Evolutionary conservation across 352 stramenopile species (phyloP).

Genomic region (Peronospora belbahrii): DNA sequence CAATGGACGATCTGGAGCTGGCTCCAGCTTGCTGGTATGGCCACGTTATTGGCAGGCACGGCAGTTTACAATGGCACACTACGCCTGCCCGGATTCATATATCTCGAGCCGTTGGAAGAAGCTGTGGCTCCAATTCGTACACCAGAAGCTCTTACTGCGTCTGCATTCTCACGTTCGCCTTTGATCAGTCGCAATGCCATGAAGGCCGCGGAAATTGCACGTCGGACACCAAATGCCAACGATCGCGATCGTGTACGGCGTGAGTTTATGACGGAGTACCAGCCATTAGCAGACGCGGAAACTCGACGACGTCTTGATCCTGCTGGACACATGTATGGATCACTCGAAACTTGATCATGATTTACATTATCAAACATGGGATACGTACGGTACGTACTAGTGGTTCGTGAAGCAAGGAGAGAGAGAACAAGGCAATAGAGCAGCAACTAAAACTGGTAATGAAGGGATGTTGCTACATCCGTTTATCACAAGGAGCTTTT

Average conservation of each 20-base stretch:
- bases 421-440: slow-evolving; percentile 14
- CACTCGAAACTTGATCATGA: slow-evolving; percentile 52
- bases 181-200: slow-evolving; percentile 79
- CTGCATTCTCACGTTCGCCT: slow-evolving; percentile 58
- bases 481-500: slow-evolving; percentile 36
- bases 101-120: slow-evolving; percentile 65
- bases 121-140: slow-evolving; percentile 63
- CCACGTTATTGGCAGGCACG: slow-evolving; percentile 90
- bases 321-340: slow-evolving; percentile 72
- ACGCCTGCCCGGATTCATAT: slow-evolving; percentile 68
- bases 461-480: slow-evolving; percentile 1
- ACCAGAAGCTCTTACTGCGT: slow-evolving; percentile 32
- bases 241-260: slow-evolving; percentile 75
- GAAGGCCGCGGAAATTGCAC: slow-evolving; percentile 74
- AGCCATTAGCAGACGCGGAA: slow-evolving; percentile 54
- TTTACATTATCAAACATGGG: slow-evolving; percentile 10
- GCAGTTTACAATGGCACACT: slow-evolving; percentile 94
- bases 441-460: slow-evolving; percentile 13
- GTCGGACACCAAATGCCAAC: slow-evolving; percentile 67
- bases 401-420: slow-evolving; percentile 1
- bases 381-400: neutral
- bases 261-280: slow-evolving; percentile 86
- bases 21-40: slow-evolving; percentile 91
- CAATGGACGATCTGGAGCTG: slow-evolving; percentile 92
- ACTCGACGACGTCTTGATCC: slow-evolving; percentile 59